Conservation (phyloP, 2,329 filamentous ascomycete genomes). For the Scedosporium boydii region DNA sequence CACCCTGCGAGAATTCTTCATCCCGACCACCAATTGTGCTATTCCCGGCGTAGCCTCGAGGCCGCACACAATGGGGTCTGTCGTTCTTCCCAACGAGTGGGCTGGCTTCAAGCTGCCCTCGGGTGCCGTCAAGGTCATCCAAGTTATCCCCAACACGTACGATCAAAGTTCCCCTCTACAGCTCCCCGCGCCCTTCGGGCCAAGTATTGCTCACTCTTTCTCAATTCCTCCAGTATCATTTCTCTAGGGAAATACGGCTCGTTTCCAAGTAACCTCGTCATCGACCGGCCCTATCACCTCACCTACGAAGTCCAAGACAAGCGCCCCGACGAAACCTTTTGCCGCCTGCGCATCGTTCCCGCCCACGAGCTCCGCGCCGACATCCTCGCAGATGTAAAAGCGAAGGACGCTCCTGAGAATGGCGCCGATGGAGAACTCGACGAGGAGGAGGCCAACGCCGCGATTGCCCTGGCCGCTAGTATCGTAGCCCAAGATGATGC, state of each 20-base stretch:
- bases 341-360: constrained; percentile 67
- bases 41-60: not conserved
- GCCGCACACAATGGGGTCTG: constrained; percentile 3
- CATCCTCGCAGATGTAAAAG: constrained; percentile 42
- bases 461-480: constrained; percentile 12
- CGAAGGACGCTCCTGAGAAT: constrained; percentile 21
- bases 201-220: constrained; percentile 11
- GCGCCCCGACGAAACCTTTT: constrained; percentile 52
- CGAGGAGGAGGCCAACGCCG: constrained; percentile 26
- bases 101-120: constrained; percentile 50
- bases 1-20: not conserved
- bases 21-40: not conserved
- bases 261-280: constrained; percentile 80
- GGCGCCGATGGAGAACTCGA: constrained; percentile 36
- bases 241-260: constrained; percentile 87
- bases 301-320: constrained; percentile 84
- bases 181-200: constrained; percentile 2
- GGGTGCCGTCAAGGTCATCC: constrained; percentile 45
- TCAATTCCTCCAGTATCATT: constrained; percentile 52
- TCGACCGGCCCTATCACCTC: constrained; percentile 83
- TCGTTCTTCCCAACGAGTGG: constrained; percentile 51
- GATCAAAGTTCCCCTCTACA: constrained; percentile 10
- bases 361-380: constrained; percentile 78
- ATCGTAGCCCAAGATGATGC: constrained; percentile 1
- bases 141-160: constrained; percentile 52